Evolutionary conservation across 805 yeast genomes (phyloP), one percentile per base, ranked within the genome.

Genomic region (Barnettozyma vustinii): DNA sequence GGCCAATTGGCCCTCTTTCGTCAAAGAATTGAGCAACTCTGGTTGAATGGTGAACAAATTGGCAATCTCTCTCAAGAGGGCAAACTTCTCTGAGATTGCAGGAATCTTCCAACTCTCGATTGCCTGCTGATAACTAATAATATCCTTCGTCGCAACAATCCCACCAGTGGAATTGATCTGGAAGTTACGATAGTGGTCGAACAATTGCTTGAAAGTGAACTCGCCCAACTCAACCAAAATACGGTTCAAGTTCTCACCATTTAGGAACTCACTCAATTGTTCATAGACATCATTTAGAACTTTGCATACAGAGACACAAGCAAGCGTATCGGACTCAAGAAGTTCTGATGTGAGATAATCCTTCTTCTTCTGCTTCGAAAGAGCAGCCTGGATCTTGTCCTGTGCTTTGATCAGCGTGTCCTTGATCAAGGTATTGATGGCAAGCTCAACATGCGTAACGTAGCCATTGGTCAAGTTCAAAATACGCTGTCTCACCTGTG

Each of bases 21-120:
- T 81, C 59, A 90, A 73, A 1, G 96, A 86, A 53, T 81, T 81
- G 47, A 90, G 69, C 56, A 87, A 74, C 49, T 86, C 86, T 2
- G 92, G 85, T 60, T 87, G 94, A 16, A 88, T 96, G 0, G 96
- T 84, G 64, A 83, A 91, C 51, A 91, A 69, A 58, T 87, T 88
- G 30, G 92, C 89, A 52, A 91, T 77, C 56, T 90, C 96, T 61
- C 89, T 79, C 53, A 91, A 68, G 12, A 88, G 74, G 45, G 80
- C 80, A 67, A 87, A 84, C 49, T 76, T 75, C 32, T 81, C 86
- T 4, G 81, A 69, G 26, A 87, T 66, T 39, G 77, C 81, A 2
- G 75, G 73, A 15, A 85, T 72, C 8, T 72, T 69, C 92, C 94
- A 88, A 40, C 73, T 74, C 48, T 83, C 88, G 40, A 86, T 74